Evolutionary conservation across 495 filamentous ascomycete species (phyloP).

Genomic region (Pyrenula aspistea): DNA sequence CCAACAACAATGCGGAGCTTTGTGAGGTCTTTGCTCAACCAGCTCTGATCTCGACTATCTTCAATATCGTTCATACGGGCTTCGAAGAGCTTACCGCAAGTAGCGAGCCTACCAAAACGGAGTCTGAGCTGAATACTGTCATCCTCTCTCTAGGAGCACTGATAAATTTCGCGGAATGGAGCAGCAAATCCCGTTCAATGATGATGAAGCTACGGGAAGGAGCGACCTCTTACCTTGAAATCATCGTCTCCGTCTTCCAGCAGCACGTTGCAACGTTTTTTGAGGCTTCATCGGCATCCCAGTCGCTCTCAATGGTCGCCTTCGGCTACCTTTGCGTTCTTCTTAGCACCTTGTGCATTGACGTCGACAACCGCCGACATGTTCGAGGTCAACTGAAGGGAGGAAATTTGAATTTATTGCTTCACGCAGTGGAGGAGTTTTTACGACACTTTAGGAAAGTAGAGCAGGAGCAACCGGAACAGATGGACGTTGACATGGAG

Average conservation of each 20-base stretch:
- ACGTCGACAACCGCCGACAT: slow-evolving; percentile 32
- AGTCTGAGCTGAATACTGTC: slow-evolving; percentile 49
- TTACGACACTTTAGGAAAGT: slow-evolving; percentile 64
- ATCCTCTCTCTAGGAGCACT: slow-evolving; percentile 72
- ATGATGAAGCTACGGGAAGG: not conserved
- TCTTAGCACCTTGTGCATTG: slow-evolving; percentile 65
- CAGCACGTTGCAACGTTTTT: slow-evolving; percentile 22
- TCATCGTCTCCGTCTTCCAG: not conserved
- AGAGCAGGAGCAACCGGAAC: slow-evolving; percentile 29
- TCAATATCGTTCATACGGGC: slow-evolving; percentile 32
- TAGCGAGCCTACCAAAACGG: slow-evolving; percentile 29
- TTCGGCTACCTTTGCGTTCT: slow-evolving; percentile 85
- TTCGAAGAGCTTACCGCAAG: slow-evolving; percentile 26
- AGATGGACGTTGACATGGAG: not conserved
- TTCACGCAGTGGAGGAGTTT: slow-evolving; percentile 82
- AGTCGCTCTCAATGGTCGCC: slow-evolving; percentile 75
- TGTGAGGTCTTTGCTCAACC: slow-evolving; percentile 52
- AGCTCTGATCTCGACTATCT: slow-evolving; percentile 43
- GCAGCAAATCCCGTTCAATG: slow-evolving; percentile 28
- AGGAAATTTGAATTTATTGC: slow-evolving; percentile 45
- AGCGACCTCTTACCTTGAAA: not conserved
- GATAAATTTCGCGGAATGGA: slow-evolving; percentile 82
- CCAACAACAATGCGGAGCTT: slow-evolving; percentile 63
- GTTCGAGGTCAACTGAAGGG: slow-evolving; percentile 43
- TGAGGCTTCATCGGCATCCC: slow-evolving; percentile 67